A percentile compares a stretch with the other conserved stretches of the same genome.
phyloP scores from a whole-genome alignment of 2,329 filamentous ascomycete genomes.

The Fusarium algeriense region DNA sequence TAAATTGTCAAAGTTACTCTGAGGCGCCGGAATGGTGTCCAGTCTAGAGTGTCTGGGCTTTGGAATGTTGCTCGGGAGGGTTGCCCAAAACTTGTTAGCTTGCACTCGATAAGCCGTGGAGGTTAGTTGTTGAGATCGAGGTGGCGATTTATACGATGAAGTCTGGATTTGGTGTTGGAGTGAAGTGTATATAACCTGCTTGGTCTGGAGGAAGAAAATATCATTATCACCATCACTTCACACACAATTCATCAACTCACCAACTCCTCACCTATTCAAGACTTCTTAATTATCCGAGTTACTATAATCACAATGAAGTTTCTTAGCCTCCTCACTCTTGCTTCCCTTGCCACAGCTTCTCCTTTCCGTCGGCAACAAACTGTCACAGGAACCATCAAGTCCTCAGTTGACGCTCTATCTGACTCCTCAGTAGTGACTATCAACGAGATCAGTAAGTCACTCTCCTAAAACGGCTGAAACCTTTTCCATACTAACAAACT shows the following conservation, averaged over 20 bases:
- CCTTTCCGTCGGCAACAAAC: constrained; percentile 25
- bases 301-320: constrained; percentile 30
- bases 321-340: constrained; percentile 21
- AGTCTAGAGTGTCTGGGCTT: constrained; percentile 4
- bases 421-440: fast-evolving
- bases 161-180: not conserved
- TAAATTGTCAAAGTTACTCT: not conserved
- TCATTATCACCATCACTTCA: not conserved
- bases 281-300: not conserved
- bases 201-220: not conserved
- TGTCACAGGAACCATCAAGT: constrained; percentile 6
- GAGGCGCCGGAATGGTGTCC: constrained; percentile 7
- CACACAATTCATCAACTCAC: not conserved
- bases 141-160: not conserved
- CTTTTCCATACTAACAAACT: not conserved
- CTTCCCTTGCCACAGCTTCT: constrained; percentile 24
- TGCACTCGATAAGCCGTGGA: not conserved
- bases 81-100: constrained; percentile 8
- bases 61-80: constrained; percentile 22
- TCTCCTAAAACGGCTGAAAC: fast-evolving
- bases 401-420: not conserved
- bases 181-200: constrained; percentile 27
- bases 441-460: constrained; percentile 9
- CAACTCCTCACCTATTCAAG: not conserved
- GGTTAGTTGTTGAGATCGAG: not conserved